Evolutionary conservation across 306 rosid genomes (phyloP).

Genomic region (Vigna unguiculata): DNA sequence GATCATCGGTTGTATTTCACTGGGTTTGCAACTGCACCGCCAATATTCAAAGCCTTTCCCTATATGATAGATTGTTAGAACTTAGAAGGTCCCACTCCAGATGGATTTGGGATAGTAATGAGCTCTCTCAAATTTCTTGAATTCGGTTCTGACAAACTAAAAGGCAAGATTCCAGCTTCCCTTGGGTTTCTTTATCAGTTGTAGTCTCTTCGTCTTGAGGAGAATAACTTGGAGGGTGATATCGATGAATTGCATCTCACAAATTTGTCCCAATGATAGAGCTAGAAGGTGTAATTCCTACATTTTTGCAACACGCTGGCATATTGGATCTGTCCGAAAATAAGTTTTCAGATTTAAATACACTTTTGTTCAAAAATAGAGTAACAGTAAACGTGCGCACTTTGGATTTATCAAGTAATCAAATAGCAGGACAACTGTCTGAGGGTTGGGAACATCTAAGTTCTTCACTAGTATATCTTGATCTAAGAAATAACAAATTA

Average conservation of each 20-base stretch:
- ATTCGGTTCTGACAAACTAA: constrained; percentile 11
- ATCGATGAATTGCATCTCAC: constrained; percentile 27
- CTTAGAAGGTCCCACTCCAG: background rate
- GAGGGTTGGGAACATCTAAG: too few relatives aligned
- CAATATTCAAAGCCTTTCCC: background rate
- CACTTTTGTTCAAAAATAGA: too few relatives aligned
- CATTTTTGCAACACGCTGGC: too few relatives aligned
- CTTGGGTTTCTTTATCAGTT: background rate
- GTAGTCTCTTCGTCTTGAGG: too few relatives aligned
- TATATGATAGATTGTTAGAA: background rate
- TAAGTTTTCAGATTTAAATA: too few relatives aligned
- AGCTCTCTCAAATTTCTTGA: background rate
- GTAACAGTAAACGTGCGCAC: too few relatives aligned
- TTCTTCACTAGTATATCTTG: too few relatives aligned
- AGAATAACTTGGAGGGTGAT: background rate
- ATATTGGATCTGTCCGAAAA: too few relatives aligned
- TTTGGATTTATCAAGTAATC: too few relatives aligned
- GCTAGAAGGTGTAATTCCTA: too few relatives aligned
- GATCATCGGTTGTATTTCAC: background rate
- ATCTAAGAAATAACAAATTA: too few relatives aligned
- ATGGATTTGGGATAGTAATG: constrained; percentile 12
- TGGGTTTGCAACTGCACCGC: background rate
- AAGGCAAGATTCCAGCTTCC: constrained; percentile 29
- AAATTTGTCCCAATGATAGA: background rate
- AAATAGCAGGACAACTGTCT: too few relatives aligned